These are phyloP conservation scores for Coemansia sp. DNA, from an alignment of 192 early-diverging fungal species.

Conservation along the genomic window DNA sequence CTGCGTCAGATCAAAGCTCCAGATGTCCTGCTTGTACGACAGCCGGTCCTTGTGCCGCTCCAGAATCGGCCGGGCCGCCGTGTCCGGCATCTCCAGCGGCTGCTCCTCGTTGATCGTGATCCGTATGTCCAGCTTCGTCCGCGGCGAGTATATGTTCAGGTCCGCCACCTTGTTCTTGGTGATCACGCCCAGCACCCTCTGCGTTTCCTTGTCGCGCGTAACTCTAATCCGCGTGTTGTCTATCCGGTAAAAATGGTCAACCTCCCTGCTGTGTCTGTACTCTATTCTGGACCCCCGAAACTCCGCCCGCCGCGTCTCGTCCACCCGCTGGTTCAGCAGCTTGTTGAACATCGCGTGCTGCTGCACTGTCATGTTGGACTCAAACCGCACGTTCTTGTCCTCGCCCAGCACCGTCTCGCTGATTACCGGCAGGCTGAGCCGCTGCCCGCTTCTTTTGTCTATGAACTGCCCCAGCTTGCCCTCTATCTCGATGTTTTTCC, in stretches of 20 bases:
- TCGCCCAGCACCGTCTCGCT: constrained; percentile 58
- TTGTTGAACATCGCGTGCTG: constrained; percentile 86
- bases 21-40: constrained; percentile 79
- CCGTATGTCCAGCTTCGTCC: constrained; percentile 77
- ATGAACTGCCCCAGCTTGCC: constrained; percentile 85
- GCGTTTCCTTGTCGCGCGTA: constrained; percentile 62
- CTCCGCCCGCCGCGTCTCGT: constrained; percentile 51
- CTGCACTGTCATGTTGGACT: constrained; percentile 81
- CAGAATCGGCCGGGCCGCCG: constrained; percentile 43
- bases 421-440: constrained; percentile 62
- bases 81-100: constrained; percentile 34
- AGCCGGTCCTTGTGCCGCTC: constrained; percentile 86
- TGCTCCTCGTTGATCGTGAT: constrained; percentile 80
- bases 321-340: constrained; percentile 71
- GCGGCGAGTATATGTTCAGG: constrained; percentile 83
- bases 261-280: constrained; percentile 73
- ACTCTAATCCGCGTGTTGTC: constrained; percentile 59
- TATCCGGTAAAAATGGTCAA: constrained; percentile 64
- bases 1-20: constrained; percentile 87
- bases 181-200: constrained; percentile 58
- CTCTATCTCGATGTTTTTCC: constrained; percentile 64
- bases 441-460: constrained; percentile 60
- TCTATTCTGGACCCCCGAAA: constrained; percentile 56
- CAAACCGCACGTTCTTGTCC: constrained; percentile 58
- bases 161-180: constrained; percentile 78